These are phyloP conservation scores for Graphiopsis chlorocephala DNA, from an alignment of 2,329 filamentous ascomycete species.

Conservation along the genomic window DNA sequence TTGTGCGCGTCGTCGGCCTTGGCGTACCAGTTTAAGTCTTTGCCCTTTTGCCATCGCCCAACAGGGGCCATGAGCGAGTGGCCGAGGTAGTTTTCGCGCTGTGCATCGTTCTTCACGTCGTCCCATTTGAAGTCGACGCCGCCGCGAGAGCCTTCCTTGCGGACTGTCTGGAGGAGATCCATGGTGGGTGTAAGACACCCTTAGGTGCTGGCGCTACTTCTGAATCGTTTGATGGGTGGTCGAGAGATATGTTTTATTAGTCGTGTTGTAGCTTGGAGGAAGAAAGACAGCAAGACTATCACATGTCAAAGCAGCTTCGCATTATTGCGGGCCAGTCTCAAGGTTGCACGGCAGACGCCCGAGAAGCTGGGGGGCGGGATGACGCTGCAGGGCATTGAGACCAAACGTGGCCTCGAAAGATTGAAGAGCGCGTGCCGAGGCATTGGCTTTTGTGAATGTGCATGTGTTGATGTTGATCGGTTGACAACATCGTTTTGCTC, in stretches of 20 bases:
- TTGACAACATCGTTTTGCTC: not conserved
- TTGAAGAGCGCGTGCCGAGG: constrained; percentile 5
- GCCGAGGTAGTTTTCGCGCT: constrained; percentile 87
- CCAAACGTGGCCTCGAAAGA: constrained; percentile 13
- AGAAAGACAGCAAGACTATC: not conserved
- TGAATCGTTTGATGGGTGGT: not conserved
- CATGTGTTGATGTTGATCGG: not conserved
- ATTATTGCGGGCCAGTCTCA: not conserved
- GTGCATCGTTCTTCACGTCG: constrained; percentile 79
- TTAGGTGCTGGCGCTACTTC: too few relatives aligned
- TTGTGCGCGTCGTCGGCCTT: constrained; percentile 53
- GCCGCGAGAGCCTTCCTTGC: constrained; percentile 85
- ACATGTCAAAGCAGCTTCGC: constrained; percentile 5
- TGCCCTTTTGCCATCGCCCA: constrained; percentile 84
- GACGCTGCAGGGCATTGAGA: not conserved
- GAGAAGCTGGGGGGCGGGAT: constrained; percentile 5
- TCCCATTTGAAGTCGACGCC: constrained; percentile 97
- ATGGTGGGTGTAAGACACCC: constrained; percentile 49
- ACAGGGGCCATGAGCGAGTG: constrained; percentile 88
- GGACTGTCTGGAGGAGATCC: constrained; percentile 90
- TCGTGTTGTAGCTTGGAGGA: not conserved
- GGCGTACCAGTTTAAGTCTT: constrained; percentile 65
- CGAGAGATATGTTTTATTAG: not conserved
- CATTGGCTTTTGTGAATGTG: not conserved
- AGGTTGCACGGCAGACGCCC: not conserved